A percentile compares a stretch with the other conserved stretches of the same genome.
Conservation (phyloP, 768 basidiomycete genomes). For the Lactifluus echinatus region DNA sequence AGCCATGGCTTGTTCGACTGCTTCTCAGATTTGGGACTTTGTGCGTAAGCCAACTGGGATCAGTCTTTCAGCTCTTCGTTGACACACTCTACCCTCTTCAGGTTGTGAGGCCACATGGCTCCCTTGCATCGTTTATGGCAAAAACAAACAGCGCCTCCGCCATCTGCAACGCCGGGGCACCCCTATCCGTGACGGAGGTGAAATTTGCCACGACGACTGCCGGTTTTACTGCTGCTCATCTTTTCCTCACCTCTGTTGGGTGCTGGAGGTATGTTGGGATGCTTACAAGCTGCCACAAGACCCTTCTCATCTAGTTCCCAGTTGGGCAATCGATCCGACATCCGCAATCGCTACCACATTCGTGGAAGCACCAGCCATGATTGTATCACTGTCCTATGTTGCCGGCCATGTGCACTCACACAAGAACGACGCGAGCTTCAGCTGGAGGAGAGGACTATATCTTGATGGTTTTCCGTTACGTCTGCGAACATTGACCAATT, state of each 20-base stretch:
- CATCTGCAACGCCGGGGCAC: slow-evolving; percentile 30
- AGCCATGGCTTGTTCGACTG: slow-evolving; percentile 25
- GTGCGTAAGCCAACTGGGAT: slow-evolving; percentile 14
- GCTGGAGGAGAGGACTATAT: slow-evolving; percentile 36
- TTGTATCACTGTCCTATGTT: slow-evolving; percentile 34
- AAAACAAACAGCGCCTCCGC: slow-evolving; percentile 35
- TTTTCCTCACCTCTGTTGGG: slow-evolving; percentile 30
- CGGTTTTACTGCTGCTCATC: slow-evolving; percentile 29
- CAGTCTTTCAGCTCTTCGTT: not conserved
- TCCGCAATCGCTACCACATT: slow-evolving; percentile 40
- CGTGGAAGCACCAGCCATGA: slow-evolving; percentile 36
- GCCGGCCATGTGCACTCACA: slow-evolving; percentile 39
- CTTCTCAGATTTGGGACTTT: slow-evolving; percentile 22
- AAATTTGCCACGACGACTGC: slow-evolving; percentile 31
- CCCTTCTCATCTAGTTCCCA: slow-evolving; percentile 22
- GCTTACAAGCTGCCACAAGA: not conserved
- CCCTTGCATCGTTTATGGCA: slow-evolving; percentile 36
- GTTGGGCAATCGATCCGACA: slow-evolving; percentile 31
- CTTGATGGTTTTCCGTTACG: not conserved
- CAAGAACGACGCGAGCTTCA: slow-evolving; percentile 42
- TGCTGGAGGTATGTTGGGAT: slow-evolving; percentile 32
- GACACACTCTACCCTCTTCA: slow-evolving; percentile 13
- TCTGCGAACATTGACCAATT: not conserved
- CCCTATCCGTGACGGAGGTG: slow-evolving; percentile 34
- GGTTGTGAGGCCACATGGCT: slow-evolving; percentile 33